A percentile compares a stretch with the other conserved stretches of the same genome.
Conservation (phyloP, 495 filamentous ascomycete genomes). For the Penicillium bovifimosum region DNA sequence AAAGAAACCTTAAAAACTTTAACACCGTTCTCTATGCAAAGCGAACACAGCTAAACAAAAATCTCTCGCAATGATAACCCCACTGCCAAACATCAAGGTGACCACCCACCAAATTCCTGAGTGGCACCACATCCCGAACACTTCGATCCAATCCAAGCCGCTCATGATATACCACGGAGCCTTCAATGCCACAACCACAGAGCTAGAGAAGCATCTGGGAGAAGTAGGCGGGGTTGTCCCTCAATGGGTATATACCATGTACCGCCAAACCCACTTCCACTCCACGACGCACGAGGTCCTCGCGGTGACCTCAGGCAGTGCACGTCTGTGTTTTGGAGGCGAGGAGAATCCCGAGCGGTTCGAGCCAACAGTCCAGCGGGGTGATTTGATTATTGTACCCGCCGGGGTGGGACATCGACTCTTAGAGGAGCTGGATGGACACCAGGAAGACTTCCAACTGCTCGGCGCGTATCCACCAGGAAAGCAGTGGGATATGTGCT, state of each 20-base stretch:
- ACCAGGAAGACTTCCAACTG: conserved; percentile 51
- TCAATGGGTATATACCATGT: conserved; percentile 68
- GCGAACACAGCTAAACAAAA: neutral
- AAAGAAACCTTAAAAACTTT: no score
- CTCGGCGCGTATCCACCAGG: conserved; percentile 58
- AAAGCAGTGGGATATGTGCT: conserved; percentile 65
- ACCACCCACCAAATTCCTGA: conserved; percentile 54
- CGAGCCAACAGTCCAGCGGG: conserved; percentile 48
- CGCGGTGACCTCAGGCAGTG: conserved; percentile 50
- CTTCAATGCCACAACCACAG: conserved; percentile 42
- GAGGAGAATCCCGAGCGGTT: conserved; percentile 55
- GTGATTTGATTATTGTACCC: conserved; percentile 62
- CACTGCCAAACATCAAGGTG: conserved; percentile 45
- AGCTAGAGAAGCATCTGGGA: conserved; percentile 50
- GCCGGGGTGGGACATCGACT: conserved; percentile 62
- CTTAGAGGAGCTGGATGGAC: conserved; percentile 48
- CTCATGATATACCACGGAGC: conserved; percentile 56
- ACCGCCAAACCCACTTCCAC: conserved; percentile 59
- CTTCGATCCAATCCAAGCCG: conserved; percentile 56
- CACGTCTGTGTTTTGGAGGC: conserved; percentile 61
- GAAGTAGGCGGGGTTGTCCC: conserved; percentile 49
- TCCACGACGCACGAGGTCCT: conserved; percentile 63
- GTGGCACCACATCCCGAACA: conserved; percentile 57
- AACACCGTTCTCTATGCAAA: conserved; percentile 3
- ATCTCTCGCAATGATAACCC: conserved; percentile 30